Percentiles rank a stretch among this genome's conserved stretches.
Conservation (phyloP, 2,329 filamentous ascomycete species). For the Mycosphaerella arachidis region DNA sequence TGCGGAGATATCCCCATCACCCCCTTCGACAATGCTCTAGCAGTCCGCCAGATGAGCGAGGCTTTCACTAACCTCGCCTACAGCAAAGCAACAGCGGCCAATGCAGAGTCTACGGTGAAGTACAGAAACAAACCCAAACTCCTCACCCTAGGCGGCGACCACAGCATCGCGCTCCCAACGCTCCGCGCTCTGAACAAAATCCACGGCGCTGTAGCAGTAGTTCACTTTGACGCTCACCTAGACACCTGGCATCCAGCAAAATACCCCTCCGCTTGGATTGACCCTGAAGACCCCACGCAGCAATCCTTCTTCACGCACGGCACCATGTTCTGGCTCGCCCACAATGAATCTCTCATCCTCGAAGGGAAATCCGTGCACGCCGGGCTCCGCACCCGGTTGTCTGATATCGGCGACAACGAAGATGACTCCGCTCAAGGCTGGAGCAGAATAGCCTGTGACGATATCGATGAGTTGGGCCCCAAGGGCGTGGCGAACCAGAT, state of each 20-base stretch:
- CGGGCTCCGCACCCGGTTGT: conserved; percentile 72
- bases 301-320: conserved; percentile 81
- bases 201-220: conserved; percentile 45
- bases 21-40: conserved; percentile 79
- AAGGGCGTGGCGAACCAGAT: conserved; percentile 67
- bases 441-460: conserved; percentile 74
- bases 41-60: conserved; percentile 76
- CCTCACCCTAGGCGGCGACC: conserved; percentile 47
- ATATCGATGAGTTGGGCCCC: conserved; percentile 78
- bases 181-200: conserved; percentile 45
- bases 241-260: conserved; percentile 82
- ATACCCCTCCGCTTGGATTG: conserved; percentile 72
- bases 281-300: conserved; percentile 47
- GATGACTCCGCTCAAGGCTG: conserved; percentile 71
- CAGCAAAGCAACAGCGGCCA: conserved; percentile 34
- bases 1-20: conserved; percentile 88
- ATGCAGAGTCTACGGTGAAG: conserved; percentile 34
- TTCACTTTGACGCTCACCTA: conserved; percentile 59
- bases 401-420: conserved; percentile 64
- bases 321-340: conserved; percentile 86
- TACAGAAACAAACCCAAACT: conserved; percentile 46
- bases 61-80: conserved; percentile 67
- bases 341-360: conserved; percentile 71
- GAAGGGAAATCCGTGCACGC: conserved; percentile 76
- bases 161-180: conserved; percentile 49